Evolutionary conservation across 1,284 basidiomycete species (phyloP).

Genomic region (Pseudozyma pruni): DNA sequence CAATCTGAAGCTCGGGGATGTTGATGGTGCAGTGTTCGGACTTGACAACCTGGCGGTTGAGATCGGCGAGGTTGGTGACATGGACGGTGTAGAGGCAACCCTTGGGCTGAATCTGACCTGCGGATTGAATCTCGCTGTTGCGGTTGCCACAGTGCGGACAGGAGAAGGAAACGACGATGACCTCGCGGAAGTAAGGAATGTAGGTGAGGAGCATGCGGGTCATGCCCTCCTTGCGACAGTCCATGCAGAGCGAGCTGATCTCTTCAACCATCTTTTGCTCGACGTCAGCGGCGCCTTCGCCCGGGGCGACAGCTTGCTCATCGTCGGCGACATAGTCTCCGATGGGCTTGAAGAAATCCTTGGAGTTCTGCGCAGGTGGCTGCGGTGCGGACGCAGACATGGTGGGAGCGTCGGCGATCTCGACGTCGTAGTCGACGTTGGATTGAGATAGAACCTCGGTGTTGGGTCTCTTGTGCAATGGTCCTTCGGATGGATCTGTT

Average conservation of each 20-base stretch:
- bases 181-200: conserved; percentile 95
- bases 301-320: conserved; percentile 1
- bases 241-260: conserved; percentile 93
- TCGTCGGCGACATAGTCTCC: conserved; percentile 48
- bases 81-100: conserved; percentile 81
- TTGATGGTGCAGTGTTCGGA: conserved; percentile 82
- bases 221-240: conserved; percentile 88
- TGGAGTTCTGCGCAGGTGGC: conserved; percentile 11
- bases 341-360: conserved; percentile 59
- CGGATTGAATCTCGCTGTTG: conserved; percentile 96
- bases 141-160: conserved; percentile 90
- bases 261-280: conserved; percentile 62
- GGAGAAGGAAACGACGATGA: conserved; percentile 94
- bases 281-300: conserved; percentile 24
- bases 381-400: conserved; percentile 25
- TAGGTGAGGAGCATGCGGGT: conserved; percentile 91
- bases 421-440: conserved; percentile 25
- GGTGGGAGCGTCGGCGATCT: conserved; percentile 35
- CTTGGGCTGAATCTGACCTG: conserved; percentile 79
- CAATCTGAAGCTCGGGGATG: conserved; percentile 89
- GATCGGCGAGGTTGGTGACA: conserved; percentile 77
- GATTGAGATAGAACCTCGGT: conserved; percentile 13
- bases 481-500: conserved; percentile 32
- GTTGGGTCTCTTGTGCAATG: conserved; percentile 42
- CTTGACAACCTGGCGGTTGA: conserved; percentile 93